phyloP scores from a whole-genome alignment of 2,329 filamentous ascomycete genomes.

The Scytalidium lignicola region DNA sequence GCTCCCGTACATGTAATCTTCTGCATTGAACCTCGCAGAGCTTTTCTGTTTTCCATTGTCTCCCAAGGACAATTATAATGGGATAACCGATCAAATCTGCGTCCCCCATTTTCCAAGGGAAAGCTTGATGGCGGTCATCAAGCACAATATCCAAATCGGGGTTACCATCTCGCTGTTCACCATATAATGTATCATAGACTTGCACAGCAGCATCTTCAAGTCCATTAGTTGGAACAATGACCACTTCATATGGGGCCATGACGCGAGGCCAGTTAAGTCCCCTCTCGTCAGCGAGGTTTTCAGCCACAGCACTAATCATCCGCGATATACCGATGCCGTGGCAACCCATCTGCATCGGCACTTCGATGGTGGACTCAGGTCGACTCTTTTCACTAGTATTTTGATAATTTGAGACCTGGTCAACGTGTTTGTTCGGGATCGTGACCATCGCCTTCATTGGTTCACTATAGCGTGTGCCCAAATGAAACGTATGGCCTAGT shows the following conservation, averaged over 20 bases:
- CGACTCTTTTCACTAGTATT: not conserved
- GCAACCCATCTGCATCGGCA: slow-evolving; percentile 86
- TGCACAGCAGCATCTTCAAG: slow-evolving; percentile 43
- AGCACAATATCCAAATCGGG: slow-evolving; percentile 57
- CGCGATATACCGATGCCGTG: slow-evolving; percentile 92
- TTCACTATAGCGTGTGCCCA: slow-evolving; percentile 81
- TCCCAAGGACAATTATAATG: slow-evolving; percentile 73
- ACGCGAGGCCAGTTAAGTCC: slow-evolving; percentile 84
- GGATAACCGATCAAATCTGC: slow-evolving; percentile 89
- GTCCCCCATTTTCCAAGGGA: slow-evolving; percentile 85
- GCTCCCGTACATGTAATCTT: slow-evolving; percentile 16
- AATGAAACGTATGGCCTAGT: slow-evolving; percentile 90
- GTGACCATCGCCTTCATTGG: slow-evolving; percentile 63
- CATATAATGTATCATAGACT: slow-evolving; percentile 58
- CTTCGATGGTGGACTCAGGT: slow-evolving; percentile 16
- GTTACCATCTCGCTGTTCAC: slow-evolving; percentile 1
- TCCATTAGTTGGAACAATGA: slow-evolving; percentile 53
- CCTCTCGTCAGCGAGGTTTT: slow-evolving; percentile 62
- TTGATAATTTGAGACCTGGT: not conserved
- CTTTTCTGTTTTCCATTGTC: slow-evolving; percentile 47
- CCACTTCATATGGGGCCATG: slow-evolving; percentile 79
- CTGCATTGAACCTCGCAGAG: slow-evolving; percentile 28
- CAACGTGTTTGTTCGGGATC: slow-evolving; percentile 26
- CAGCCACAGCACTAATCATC: slow-evolving; percentile 80
- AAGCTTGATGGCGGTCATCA: slow-evolving; percentile 64